These are phyloP conservation scores for Odontarrhena argentea DNA, from an alignment of 345 rosid species.

Conservation along the genomic window DNA sequence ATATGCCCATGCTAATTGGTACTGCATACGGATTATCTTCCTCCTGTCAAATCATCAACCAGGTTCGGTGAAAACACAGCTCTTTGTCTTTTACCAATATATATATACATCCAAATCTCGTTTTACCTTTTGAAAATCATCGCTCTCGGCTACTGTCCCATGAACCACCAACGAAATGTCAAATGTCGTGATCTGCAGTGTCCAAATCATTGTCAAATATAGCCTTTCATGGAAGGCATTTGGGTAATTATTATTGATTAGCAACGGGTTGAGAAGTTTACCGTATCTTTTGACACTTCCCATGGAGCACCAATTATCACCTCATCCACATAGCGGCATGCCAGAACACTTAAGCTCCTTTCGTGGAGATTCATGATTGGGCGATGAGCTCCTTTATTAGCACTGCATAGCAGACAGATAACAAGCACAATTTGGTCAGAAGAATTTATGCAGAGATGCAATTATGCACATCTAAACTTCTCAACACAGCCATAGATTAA, in stretches of 20 bases:
- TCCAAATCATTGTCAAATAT: conserved; percentile 6
- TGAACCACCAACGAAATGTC: conserved; percentile 81
- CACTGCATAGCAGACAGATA: conserved; percentile 50
- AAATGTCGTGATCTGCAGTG: conserved; percentile 73
- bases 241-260: background rate
- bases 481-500: background rate
- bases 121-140: conserved; percentile 42
- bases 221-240: background rate
- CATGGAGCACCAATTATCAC: conserved; percentile 97
- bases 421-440: conserved; percentile 20
- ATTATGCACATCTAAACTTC: conserved; percentile 2
- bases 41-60: conserved; percentile 47
- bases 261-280: conserved; percentile 39
- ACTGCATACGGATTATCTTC: conserved; percentile 70
- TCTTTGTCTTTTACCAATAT: conserved; percentile 3
- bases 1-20: conserved; percentile 79
- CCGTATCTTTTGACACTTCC: conserved; percentile 91
- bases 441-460: conserved; percentile 14
- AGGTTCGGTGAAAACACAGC: background rate
- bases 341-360: conserved; percentile 84
- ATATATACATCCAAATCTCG: background rate
- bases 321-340: conserved; percentile 96
- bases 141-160: conserved; percentile 80
- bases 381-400: conserved; percentile 64
- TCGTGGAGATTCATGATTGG: conserved; percentile 96